Conservation (phyloP, 257 asterid genomes). For the Solanum paucissectum region DNA sequence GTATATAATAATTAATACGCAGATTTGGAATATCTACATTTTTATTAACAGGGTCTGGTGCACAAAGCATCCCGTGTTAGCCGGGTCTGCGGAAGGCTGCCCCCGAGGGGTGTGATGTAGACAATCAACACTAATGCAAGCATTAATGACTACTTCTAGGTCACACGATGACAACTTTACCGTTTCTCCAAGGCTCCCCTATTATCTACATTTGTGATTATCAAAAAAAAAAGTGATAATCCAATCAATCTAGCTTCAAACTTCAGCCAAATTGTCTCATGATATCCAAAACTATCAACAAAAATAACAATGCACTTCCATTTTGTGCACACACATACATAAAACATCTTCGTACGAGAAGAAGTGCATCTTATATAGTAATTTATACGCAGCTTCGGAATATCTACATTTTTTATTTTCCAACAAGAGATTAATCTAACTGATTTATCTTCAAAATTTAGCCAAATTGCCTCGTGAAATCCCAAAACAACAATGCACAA, state of each 20-base stretch:
- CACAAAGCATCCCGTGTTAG: background rate
- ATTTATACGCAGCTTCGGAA: background rate
- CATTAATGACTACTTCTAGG: background rate
- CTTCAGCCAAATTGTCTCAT: background rate
- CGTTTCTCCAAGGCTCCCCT: background rate
- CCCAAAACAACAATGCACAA: background rate
- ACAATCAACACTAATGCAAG: background rate
- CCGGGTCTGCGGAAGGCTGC: background rate
- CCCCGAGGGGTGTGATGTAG: background rate
- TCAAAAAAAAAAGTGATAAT: background rate
- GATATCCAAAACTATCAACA: background rate
- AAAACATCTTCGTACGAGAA: background rate
- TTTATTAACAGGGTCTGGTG: background rate
- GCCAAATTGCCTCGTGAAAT: background rate
- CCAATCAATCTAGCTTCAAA: background rate
- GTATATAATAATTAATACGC: background rate
- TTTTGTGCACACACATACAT: background rate
- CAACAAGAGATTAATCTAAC: background rate
- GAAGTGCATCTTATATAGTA: background rate
- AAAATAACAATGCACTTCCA: background rate
- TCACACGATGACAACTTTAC: background rate
- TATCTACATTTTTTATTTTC: background rate
- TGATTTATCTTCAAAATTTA: background rate
- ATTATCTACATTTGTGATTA: background rate
- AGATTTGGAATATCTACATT: background rate